Evolutionary conservation across 164 flowering plant species (phyloP).

Genomic region (Piper betle): DNA sequence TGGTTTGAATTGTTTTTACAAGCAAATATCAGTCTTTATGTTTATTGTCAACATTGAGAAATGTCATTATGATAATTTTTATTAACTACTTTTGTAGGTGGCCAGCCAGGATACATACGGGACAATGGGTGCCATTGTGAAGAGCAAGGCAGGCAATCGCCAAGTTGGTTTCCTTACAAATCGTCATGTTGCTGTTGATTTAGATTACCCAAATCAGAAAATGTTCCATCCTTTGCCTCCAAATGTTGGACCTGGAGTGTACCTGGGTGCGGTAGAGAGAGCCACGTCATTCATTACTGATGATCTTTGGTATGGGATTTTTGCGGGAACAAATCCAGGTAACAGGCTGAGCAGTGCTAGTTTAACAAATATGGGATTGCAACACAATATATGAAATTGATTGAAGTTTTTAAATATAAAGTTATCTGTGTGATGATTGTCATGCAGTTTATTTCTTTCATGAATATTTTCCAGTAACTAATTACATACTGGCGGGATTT

Average conservation of each 20-base stretch:
- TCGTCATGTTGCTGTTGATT: slow-evolving; percentile 92
- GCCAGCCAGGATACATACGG: slow-evolving; percentile 98
- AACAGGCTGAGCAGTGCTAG: slow-evolving; percentile 4
- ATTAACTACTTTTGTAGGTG: slow-evolving; percentile 34
- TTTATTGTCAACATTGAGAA: not conserved
- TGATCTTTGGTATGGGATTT: slow-evolving; percentile 97
- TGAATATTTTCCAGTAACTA: too few relatives aligned
- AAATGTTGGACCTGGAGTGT: slow-evolving; percentile 94
- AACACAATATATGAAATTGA: too few relatives aligned
- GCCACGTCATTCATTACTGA: slow-evolving; percentile 98
- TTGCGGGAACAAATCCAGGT: slow-evolving; percentile 99
- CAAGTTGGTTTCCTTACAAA: slow-evolving; percentile 97
- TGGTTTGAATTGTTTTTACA: too few relatives aligned
- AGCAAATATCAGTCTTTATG: not conserved
- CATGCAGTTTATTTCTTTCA: too few relatives aligned
- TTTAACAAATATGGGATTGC: too few relatives aligned
- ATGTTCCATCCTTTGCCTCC: slow-evolving; percentile 99
- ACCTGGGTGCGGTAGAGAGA: slow-evolving; percentile 96
- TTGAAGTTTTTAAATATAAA: too few relatives aligned
- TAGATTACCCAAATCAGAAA: slow-evolving; percentile 95
- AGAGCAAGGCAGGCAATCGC: slow-evolving; percentile 80
- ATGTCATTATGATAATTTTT: too few relatives aligned
- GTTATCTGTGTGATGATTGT: too few relatives aligned
- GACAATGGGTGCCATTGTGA: slow-evolving; percentile 94
- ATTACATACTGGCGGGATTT: too few relatives aligned